phyloP scores from a whole-genome alignment of 257 asterid species.

The Solanum habrochaites region DNA sequence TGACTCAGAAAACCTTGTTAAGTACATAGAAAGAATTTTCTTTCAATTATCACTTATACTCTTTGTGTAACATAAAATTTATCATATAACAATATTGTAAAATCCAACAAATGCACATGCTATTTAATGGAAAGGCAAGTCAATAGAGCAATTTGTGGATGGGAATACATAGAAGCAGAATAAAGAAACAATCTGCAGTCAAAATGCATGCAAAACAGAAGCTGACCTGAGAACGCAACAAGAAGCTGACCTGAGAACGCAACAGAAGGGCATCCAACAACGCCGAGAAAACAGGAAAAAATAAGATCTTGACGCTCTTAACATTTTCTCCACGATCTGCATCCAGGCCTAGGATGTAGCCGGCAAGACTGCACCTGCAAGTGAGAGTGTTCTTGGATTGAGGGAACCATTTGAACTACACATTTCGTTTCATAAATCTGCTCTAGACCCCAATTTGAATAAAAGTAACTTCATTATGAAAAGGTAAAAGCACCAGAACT shows the following conservation, averaged over 20 bases:
- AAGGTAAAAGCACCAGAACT: slow-evolving; percentile 49
- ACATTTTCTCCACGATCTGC: slow-evolving; percentile 32
- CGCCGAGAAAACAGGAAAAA: slow-evolving; percentile 55
- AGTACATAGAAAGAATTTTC: not conserved
- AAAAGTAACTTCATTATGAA: not conserved
- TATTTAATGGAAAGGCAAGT: not conserved
- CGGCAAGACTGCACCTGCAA: slow-evolving; percentile 74
- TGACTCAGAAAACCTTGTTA: not conserved
- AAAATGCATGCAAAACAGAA: not conserved
- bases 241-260: slow-evolving; percentile 75
- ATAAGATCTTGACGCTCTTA: slow-evolving; percentile 38
- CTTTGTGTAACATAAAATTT: not conserved
- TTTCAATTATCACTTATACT: not conserved
- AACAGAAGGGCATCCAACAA: slow-evolving; percentile 65
- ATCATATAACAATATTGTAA: not conserved
- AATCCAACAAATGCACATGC: not conserved
- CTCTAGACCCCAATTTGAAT: not conserved
- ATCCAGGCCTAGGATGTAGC: slow-evolving; percentile 55
- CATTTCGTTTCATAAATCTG: not conserved
- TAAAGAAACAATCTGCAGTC: not conserved
- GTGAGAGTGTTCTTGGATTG: not conserved
- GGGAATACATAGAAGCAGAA: not conserved
- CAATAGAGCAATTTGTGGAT: not conserved
- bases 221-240: slow-evolving; percentile 66
- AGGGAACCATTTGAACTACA: not conserved